phyloP scores from a whole-genome alignment of 2,329 filamentous ascomycete genomes.

The Sporothrix curviconia region DNA sequence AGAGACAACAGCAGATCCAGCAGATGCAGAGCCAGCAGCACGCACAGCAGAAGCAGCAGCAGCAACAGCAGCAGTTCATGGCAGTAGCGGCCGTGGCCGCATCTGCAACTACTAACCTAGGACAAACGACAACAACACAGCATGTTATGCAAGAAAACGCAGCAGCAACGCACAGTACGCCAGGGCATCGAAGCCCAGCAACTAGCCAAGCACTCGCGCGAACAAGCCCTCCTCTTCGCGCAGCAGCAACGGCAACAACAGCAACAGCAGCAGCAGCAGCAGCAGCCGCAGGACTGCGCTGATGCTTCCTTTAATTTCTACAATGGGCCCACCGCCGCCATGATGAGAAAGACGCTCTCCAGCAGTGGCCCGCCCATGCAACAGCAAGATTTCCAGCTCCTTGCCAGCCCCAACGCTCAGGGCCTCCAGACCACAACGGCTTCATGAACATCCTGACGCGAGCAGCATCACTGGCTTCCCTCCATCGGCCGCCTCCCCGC shows the following conservation, averaged over 20 bases:
- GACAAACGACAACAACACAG: slow-evolving; percentile 54
- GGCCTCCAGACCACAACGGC: slow-evolving; percentile 39
- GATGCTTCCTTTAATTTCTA: slow-evolving; percentile 44
- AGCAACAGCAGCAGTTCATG: slow-evolving; percentile 13
- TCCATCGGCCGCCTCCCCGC: slow-evolving; percentile 28
- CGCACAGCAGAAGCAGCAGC: slow-evolving; percentile 17
- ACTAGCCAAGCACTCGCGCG: slow-evolving; percentile 26
- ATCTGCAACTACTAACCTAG: slow-evolving; percentile 43
- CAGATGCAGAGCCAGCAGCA: slow-evolving; percentile 22
- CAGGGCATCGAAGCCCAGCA: slow-evolving; percentile 51
- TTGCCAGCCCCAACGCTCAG: slow-evolving; percentile 35
- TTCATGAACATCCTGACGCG: slow-evolving; percentile 45
- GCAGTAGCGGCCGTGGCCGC: slow-evolving; percentile 12
- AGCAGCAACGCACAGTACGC: slow-evolving; percentile 79
- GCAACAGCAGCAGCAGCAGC: slow-evolving; percentile 18
- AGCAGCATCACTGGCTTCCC: neutral
- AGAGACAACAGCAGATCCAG: slow-evolving; percentile 19
- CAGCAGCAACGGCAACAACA: slow-evolving; percentile 12
- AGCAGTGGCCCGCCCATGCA: slow-evolving; percentile 20
- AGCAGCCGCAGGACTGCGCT: slow-evolving; percentile 25
- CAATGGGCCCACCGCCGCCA: slow-evolving; percentile 35
- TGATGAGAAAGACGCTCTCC: slow-evolving; percentile 39
- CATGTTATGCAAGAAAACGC: slow-evolving; percentile 83
- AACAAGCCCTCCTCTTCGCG: slow-evolving; percentile 53
- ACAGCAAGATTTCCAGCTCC: slow-evolving; percentile 46